Conservation (phyloP, 2,329 filamentous ascomycete genomes). For the Sporothrix schenckii region DNA sequence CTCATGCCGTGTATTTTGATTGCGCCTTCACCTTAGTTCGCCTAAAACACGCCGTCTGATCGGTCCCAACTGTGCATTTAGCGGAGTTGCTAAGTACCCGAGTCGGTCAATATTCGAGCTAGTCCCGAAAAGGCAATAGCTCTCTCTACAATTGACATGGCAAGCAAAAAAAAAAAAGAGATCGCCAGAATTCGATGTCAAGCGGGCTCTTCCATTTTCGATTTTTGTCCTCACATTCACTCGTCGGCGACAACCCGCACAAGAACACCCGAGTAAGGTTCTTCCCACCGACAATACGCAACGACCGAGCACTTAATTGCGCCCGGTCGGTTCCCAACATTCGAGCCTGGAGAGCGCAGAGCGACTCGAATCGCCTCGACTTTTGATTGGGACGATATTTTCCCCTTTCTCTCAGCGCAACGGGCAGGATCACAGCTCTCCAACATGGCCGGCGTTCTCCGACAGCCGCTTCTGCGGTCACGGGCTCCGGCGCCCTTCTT, state of each 20-base stretch:
- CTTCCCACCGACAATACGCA: not conserved
- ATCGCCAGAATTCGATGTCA: conserved; percentile 26
- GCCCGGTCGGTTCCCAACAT: not conserved
- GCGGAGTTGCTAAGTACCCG: not conserved
- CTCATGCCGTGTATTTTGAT: not conserved
- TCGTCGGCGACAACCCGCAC: not conserved
- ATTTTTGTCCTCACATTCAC: not conserved
- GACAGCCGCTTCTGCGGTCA: conserved; percentile 27
- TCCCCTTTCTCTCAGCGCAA: not conserved
- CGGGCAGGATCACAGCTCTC: not conserved
- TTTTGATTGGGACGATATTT: conserved; percentile 5
- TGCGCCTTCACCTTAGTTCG: not conserved
- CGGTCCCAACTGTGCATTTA: not conserved
- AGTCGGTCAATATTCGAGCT: not conserved
- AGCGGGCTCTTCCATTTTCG: not conserved
- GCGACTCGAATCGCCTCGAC: not conserved
- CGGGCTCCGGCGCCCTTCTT: conserved; percentile 18
- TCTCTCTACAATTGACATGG: conserved; percentile 4
- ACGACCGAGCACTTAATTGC: not conserved
- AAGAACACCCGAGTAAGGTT: not conserved
- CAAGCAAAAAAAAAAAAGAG: conserved; percentile 27
- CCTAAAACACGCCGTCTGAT: not conserved
- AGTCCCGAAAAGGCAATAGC: conserved; percentile 15
- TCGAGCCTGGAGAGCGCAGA: not conserved
- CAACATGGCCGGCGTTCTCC: conserved; percentile 29